Evolutionary conservation across 768 basidiomycete species (phyloP), one percentile per base, ranked within the genome.

Genomic region (Russula griseocarnosa): DNA sequence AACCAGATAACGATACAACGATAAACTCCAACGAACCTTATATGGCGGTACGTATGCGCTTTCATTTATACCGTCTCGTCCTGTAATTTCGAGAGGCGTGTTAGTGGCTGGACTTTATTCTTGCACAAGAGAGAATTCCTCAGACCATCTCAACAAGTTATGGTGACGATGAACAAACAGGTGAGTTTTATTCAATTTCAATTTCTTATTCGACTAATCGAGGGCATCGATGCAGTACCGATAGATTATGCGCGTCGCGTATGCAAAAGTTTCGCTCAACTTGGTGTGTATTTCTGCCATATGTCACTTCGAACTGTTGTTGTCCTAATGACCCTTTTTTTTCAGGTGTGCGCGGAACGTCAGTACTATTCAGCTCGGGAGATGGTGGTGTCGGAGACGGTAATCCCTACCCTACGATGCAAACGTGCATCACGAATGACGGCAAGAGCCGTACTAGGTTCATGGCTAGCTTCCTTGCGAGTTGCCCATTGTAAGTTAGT

Each of bases 341-440:
- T 6, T 22, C 59, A 84, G 87, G 87, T 62, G 82, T 78, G 56
- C 82, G 87, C 1, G 89, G 89, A 18, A 77, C 85, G 24, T 84
- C 86, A 11, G 49, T 90, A n/a, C 69, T 83, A 47, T 88, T 87
- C 72, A 78, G 83, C n/a, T 86, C 85, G 32, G 87, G 88, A 16
- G 88, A 90, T 63, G 71, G 70, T n/a, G 88, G 88, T 16, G 88
- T 89, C 30, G 88, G 88, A 4, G 88, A 85, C 69, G 80, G 82
- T 22, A 70, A 84, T 66, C 55, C 79, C 0, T 63, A 87, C 69
- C 84, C 85, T n/a, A 74, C 76, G 0, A 83, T 77, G 16, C 81
- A 84, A 60, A 42, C 70, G 42, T 90, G 88, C 69, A 72, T 77
- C 61, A 79, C 83, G 4, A 88, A 88, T 68, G 79, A 84, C 68